A percentile compares a stretch with the other conserved stretches of the same genome.
Evolutionary conservation across 2,329 filamentous ascomycete species (phyloP).

Genomic region (Neofusicoccum sp.): DNA sequence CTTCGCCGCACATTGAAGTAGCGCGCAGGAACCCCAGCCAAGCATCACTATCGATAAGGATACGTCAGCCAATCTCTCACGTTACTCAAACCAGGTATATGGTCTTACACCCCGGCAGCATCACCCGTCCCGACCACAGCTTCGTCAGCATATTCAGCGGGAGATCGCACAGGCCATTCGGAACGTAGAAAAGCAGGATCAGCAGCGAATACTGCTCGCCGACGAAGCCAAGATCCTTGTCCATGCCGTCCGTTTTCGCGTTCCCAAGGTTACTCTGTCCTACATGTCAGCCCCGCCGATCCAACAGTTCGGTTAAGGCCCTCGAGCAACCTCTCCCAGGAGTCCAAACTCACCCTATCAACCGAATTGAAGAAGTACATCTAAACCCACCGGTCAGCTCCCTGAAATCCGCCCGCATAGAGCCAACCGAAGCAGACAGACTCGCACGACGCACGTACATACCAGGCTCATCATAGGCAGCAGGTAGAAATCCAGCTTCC

Average conservation of each 20-base stretch:
- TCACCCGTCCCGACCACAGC: constrained; percentile 45
- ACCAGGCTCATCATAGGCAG: constrained; percentile 43
- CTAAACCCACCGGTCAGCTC: neutral
- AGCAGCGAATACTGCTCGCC: constrained; percentile 34
- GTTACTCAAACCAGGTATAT: neutral
- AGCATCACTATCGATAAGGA: constrained; percentile 38
- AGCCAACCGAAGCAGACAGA: constrained; percentile 4
- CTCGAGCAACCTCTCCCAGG: constrained; percentile 16
- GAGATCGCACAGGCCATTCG: constrained; percentile 48
- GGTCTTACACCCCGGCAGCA: constrained; percentile 35
- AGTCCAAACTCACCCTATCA: constrained; percentile 26
- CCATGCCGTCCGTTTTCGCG: constrained; percentile 32
- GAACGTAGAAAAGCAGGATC: constrained; percentile 35
- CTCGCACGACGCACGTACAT: constrained; percentile 23
- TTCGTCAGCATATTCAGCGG: constrained; percentile 51
- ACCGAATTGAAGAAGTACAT: constrained; percentile 42
- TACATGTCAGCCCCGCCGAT: neutral
- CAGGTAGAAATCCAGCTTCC: constrained; percentile 44
- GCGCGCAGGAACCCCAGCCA: constrained; percentile 49
- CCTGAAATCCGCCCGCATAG: neutral
- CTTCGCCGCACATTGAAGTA: constrained; percentile 49
- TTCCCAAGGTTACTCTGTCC: constrained; percentile 41
- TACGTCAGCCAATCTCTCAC: neutral
- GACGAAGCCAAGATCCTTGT: constrained; percentile 29
- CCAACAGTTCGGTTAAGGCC: neutral